Evolutionary conservation across 768 basidiomycete genomes (phyloP), one percentile per base, ranked within the genome.

Genomic region (Hemileccinum impolitum): DNA sequence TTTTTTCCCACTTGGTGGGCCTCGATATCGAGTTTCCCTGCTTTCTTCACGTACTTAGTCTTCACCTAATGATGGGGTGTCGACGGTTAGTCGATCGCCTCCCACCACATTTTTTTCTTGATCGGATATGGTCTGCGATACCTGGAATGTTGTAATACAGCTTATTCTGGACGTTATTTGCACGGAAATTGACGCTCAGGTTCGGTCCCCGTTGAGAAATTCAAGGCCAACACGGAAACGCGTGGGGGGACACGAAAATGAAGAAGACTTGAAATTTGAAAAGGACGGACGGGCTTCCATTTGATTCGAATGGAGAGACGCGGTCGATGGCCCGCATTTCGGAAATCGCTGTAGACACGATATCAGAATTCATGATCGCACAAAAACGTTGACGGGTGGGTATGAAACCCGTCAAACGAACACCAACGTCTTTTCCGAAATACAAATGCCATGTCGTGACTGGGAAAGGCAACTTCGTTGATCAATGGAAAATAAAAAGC

Each of bases 71-170:
- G 50, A 40, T 45, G 51, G 39, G 53, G 48, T 6, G 51, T 37
- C 48, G 53, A 50, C 55, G 43, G 47, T 41, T 43, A 43, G 61
- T 54, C 50, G 51, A 51, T 44, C 36, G 43, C 44, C 47, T 38
- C 51, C 21, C 38, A 43, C 48, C 18, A 36, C 45, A 5, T 19
- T 12, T 37, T 43, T 36, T 51, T 60, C 54, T 60, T 65, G 65
- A 54, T 66, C 56, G 58, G 56, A 68, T 63, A 55, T 50, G 51
- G 60, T 53, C 62, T 64, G 66, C 62, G 54, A 66, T 66, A 69
- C 65, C 65, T 66, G 67, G 60, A 52, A 63, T 69, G 65, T 67
- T 66, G 67, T 66, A 66, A 65, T 66, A 66, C 63, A 69, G 46
- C 53, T 55, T 53, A 55, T 60, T 60, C 56, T 65, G 65, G 67